Percentiles rank a stretch among this genome's conserved stretches.
Evolutionary conservation across 257 asterid species (phyloP).

Genomic region (Jasminum sambac): DNA sequence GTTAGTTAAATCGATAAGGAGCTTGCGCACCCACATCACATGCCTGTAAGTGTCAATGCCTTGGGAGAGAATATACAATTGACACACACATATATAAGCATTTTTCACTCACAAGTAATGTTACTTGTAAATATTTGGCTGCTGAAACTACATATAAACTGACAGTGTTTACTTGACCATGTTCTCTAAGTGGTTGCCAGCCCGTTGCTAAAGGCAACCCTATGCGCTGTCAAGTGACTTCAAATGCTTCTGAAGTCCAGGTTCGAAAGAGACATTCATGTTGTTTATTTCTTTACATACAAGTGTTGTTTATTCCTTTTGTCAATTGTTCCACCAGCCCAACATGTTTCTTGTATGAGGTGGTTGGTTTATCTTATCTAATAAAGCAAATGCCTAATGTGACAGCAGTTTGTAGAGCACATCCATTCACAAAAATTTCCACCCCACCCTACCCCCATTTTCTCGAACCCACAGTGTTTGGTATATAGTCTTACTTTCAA

Average conservation of each 20-base stretch:
- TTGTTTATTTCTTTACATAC: not conserved
- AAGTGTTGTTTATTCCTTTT: not conserved
- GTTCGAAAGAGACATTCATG: not conserved
- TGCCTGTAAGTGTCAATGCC: too few relatives aligned
- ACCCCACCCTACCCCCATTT: too few relatives aligned
- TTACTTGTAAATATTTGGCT: not conserved
- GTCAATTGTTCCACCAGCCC: not conserved
- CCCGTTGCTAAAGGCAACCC: not conserved
- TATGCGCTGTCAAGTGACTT: not conserved
- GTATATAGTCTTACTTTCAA: too few relatives aligned
- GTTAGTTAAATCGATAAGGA: not conserved
- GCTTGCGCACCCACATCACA: not conserved
- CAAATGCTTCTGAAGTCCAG: not conserved
- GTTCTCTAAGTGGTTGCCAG: not conserved
- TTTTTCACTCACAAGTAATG: too few relatives aligned
- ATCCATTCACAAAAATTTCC: not conserved
- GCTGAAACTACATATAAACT: slow-evolving; percentile 2
- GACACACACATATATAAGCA: too few relatives aligned
- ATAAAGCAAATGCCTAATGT: not conserved
- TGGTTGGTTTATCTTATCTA: not conserved
- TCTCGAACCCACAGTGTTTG: too few relatives aligned
- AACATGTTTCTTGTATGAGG: not conserved
- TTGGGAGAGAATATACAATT: too few relatives aligned
- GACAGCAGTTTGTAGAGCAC: not conserved
- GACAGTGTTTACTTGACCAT: not conserved